phyloP scores from a whole-genome alignment of 176 grass and related monocot species.

The Bolboschoenus planiculmis region DNA sequence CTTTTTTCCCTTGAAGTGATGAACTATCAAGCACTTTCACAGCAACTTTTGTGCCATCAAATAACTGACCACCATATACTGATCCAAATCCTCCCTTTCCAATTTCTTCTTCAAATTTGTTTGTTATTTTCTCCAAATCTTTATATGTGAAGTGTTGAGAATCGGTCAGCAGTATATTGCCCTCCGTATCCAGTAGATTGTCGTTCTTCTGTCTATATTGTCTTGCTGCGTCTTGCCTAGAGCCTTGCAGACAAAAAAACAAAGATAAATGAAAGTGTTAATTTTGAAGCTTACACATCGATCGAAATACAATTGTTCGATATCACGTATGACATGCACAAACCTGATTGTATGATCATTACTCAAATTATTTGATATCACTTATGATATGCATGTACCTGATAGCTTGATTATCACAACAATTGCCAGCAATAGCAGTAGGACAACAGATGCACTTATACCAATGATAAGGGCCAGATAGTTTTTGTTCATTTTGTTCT shows the following conservation, averaged over 20 bases:
- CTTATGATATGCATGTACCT: not conserved
- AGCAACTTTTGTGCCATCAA: constrained; percentile 9
- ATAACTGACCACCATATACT: constrained; percentile 21
- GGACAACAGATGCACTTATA: not conserved
- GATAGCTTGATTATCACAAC: not conserved
- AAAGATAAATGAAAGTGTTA: too few species aligned
- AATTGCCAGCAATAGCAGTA: not conserved
- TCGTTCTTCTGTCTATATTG: not conserved
- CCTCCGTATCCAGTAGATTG: not conserved
- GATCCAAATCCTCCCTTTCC: constrained; percentile 23
- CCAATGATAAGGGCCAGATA: not conserved
- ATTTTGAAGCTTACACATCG: too few species aligned
- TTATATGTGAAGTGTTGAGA: not conserved
- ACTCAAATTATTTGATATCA: not conserved
- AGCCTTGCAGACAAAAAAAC: not conserved
- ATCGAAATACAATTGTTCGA: too few species aligned
- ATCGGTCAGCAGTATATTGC: not conserved
- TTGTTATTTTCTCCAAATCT: too few species aligned
- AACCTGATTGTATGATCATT: too few species aligned
- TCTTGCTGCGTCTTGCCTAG: not conserved
- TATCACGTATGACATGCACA: too few species aligned
- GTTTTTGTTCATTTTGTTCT: constrained; percentile 4
- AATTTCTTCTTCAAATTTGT: constrained; percentile 13
- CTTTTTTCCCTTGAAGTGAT: not conserved
- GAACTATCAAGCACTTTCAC: constrained; percentile 16